These are phyloP conservation scores for Colletotrichum sp. DNA, from an alignment of 2,329 filamentous ascomycete genomes.

Conservation along the genomic window DNA sequence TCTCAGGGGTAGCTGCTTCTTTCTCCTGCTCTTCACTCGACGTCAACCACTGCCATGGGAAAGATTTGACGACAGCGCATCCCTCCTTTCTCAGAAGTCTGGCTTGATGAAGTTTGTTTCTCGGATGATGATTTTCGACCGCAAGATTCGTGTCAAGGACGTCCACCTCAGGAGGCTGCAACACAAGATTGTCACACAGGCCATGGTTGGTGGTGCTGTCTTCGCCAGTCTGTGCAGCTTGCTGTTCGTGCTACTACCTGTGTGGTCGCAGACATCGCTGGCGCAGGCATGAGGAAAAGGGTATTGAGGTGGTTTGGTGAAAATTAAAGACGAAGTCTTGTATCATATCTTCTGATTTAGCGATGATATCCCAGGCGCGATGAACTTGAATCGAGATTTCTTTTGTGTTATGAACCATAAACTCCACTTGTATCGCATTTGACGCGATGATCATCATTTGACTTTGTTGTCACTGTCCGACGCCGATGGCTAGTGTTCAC, in stretches of 20 bases:
- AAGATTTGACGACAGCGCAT: conserved; percentile 44
- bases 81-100: conserved; percentile 25
- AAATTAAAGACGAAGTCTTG: not conserved
- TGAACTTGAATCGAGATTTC: not conserved
- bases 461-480: rapidly evolving
- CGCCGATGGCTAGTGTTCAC: rapidly evolving
- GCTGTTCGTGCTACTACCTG: conserved; percentile 47
- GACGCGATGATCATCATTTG: not conserved
- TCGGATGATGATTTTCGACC: conserved; percentile 51
- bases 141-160: conserved; percentile 50
- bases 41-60: conserved; percentile 53
- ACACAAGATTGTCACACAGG: conserved; percentile 48
- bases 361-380: not conserved
- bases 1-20: conserved; percentile 52
- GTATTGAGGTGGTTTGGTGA: not conserved
- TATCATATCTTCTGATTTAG: not conserved
- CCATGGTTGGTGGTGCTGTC: conserved; percentile 38
- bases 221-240: conserved; percentile 40
- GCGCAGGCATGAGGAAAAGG: not conserved
- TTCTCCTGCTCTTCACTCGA: conserved; percentile 49
- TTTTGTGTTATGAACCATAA: not conserved
- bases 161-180: conserved; percentile 45
- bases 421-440: rapidly evolving
- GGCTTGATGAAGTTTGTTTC: conserved; percentile 34
- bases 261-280: conserved; percentile 41